Evolutionary conservation across 2,329 filamentous ascomycete species (phyloP), one percentile per base, ranked within the genome.

Genomic region (Epichloe sylvatica): DNA sequence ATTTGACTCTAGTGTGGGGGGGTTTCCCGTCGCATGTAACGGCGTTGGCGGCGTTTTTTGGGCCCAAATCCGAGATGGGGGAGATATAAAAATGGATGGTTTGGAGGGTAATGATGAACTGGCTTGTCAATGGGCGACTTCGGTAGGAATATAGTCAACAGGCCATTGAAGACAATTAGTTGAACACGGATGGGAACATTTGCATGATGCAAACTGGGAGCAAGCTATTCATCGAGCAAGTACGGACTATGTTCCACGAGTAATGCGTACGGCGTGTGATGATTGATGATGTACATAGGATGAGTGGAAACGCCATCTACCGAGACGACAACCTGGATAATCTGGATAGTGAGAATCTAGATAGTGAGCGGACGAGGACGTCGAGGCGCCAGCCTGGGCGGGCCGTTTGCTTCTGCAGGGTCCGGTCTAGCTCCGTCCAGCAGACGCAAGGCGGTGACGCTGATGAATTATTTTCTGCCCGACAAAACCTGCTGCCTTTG

Each of bases 391-490:
- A 21, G 36, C 13, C 23, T 40, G 45, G 36, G 38, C 46, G 46
- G 46, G 30, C 46, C 39, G 46, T 23, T 33, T 42, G 38, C 19
- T 40, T 11, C 19, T 40, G n/a, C 46, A 42, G 25, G 17, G 30
- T 35, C 17, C 46, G 37, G 11, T 15, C 39, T 15, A 41, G 21
- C 34, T 30, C 30, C 30, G 30, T 30, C 30, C 30, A 30, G 30
- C 30, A 4, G 35, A 41, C 40, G 34, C 49, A 51, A 53, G 59
- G 60, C 60, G 60, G 60, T 62, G 60, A 58, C 59, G 51, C 51
- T 44, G 48, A 52, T 55, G 46, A 56, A 56, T 57, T 55, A 54
- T 60, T 62, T 62, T 62, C 59, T 61, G 60, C 60, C 60, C 58
- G 56, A 58, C 55, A 52, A 57, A 55, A 57, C 52, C 53, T 55